phyloP scores from a whole-genome alignment of 306 rosid species.

The Oxytropis ochrocephala region DNA sequence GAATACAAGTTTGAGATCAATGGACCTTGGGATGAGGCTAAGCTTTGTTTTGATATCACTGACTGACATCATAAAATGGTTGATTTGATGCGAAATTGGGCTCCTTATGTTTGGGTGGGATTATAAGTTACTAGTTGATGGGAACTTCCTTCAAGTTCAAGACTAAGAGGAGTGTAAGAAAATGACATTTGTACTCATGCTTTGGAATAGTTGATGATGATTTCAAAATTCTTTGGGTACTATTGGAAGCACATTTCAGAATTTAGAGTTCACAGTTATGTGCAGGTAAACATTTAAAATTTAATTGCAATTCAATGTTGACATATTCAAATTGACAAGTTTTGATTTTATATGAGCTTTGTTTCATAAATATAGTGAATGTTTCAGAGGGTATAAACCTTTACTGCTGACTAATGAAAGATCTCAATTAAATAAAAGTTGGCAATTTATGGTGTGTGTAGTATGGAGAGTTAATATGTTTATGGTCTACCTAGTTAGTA shows the following conservation, averaged over 20 bases:
- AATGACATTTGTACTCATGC: not conserved
- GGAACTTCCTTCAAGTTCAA: not conserved
- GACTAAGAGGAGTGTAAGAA: not conserved
- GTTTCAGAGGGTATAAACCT: too few relatives aligned
- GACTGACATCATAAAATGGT: slow-evolving; percentile 34
- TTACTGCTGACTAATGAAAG: too few relatives aligned
- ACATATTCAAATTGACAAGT: not conserved
- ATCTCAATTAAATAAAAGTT: too few relatives aligned
- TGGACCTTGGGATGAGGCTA: slow-evolving; percentile 96
- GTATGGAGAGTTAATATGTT: too few relatives aligned
- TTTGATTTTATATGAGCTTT: not conserved
- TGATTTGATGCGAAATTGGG: not conserved
- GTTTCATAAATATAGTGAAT: too few relatives aligned
- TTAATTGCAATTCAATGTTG: not conserved
- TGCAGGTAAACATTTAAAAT: not conserved
- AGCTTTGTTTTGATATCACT: slow-evolving; percentile 76
- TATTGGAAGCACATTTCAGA: not conserved
- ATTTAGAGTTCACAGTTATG: not conserved
- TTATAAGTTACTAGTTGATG: not conserved
- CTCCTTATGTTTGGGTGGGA: not conserved
- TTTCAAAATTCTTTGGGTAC: not conserved
- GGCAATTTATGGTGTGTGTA: too few relatives aligned
- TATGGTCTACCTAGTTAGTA: too few relatives aligned
- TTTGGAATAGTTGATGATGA: not conserved
- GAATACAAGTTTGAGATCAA: slow-evolving; percentile 84